Conservation (phyloP, 306 rosid genomes). For the Cicer pinnatifidum region DNA sequence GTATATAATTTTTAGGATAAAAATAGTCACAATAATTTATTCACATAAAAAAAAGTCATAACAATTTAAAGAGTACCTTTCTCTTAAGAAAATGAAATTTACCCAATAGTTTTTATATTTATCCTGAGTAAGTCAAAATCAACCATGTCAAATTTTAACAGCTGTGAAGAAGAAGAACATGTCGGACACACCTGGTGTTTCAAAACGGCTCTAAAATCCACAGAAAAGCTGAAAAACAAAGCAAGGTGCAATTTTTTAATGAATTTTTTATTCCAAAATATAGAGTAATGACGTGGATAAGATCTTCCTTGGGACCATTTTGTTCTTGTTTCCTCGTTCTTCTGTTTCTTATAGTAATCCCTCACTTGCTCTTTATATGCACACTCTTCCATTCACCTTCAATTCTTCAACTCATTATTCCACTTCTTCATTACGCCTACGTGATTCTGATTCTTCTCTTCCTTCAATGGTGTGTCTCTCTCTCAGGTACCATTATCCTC, state of each 20-base stretch:
- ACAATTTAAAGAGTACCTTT: neutral
- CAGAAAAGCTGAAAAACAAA: conserved; percentile 17
- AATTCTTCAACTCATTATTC: neutral
- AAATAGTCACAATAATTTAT: too few species aligned
- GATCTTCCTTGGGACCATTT: conserved; percentile 50
- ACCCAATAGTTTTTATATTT: neutral
- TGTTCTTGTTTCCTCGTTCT: neutral
- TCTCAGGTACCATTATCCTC: conserved; percentile 36
- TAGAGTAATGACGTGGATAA: conserved; percentile 52
- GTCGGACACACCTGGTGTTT: conserved; percentile 34
- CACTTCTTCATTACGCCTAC: conserved; percentile 35
- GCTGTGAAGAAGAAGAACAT: conserved; percentile 15
- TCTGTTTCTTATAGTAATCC: conserved; percentile 40
- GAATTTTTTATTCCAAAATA: neutral
- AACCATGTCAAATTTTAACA: conserved; percentile 9
- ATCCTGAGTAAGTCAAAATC: conserved; percentile 16
- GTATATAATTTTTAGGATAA: too few species aligned
- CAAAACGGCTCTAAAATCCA: conserved; percentile 37
- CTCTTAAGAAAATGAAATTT: neutral
- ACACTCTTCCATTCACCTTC: conserved; percentile 16
- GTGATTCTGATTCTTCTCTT: neutral
- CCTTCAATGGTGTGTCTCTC: conserved; percentile 31
- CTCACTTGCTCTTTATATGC: conserved; percentile 42
- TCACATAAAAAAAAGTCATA: too few species aligned
- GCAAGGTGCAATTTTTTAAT: neutral